Conservation (phyloP, 1,139 yeast genomes). For the Protomyces inouyei region DNA sequence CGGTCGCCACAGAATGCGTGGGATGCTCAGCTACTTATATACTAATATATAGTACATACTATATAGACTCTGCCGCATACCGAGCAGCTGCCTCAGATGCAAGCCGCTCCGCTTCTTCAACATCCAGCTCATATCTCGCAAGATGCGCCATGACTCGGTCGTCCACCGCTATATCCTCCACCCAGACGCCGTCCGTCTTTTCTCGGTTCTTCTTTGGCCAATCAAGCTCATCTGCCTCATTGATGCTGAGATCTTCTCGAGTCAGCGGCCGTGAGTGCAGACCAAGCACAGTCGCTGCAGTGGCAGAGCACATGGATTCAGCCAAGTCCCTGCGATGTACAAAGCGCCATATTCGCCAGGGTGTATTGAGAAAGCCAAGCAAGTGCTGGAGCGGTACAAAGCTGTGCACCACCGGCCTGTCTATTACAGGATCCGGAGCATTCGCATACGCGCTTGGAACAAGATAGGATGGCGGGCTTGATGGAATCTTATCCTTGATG, state of each 20-base stretch:
- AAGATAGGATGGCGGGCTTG: constrained; percentile 31
- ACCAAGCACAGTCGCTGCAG: constrained; percentile 58
- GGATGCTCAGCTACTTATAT: too few relatives aligned
- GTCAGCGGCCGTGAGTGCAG: constrained; percentile 53
- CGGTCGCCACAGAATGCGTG: too few relatives aligned
- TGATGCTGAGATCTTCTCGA: constrained; percentile 51
- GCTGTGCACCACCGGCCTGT: constrained; percentile 54
- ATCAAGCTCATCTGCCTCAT: constrained; percentile 68
- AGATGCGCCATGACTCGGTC: constrained; percentile 24
- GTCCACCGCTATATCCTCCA: constrained; percentile 27
- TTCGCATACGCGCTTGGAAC: constrained; percentile 23
- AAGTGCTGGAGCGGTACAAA: constrained; percentile 70
- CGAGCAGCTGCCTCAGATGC: not conserved
- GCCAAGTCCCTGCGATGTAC: constrained; percentile 69
- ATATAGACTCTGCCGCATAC: not conserved
- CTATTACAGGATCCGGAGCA: constrained; percentile 30
- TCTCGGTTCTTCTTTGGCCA: constrained; percentile 90
- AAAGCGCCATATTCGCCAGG: constrained; percentile 69
- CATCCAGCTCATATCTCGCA: constrained; percentile 19
- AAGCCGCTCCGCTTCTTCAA: not conserved
- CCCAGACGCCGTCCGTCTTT: constrained; percentile 43
- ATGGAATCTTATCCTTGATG: constrained; percentile 25
- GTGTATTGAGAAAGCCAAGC: constrained; percentile 72
- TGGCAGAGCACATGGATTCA: constrained; percentile 59
- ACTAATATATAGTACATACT: too few relatives aligned